Conservation (phyloP, 176 grass and related monocot species). For the Elaeis guineensis region DNA sequence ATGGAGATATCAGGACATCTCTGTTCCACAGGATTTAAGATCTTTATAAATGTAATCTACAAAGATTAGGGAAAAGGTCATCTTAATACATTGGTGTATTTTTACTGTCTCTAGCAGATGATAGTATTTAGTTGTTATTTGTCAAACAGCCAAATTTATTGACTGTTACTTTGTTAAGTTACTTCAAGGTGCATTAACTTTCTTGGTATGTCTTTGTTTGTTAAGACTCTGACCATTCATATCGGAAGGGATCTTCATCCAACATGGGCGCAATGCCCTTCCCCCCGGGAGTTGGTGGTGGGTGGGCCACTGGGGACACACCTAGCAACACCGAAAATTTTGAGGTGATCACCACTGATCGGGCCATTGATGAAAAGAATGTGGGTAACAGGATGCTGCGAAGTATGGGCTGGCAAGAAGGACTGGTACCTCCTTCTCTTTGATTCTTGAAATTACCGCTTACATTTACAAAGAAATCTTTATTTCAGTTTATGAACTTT, state of each 20-base stretch:
- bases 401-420: conserved; percentile 88
- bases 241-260: conserved; percentile 62
- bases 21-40: too few relatives aligned
- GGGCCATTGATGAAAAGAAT: conserved; percentile 84
- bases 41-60: too few relatives aligned
- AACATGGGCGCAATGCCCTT: conserved; percentile 93
- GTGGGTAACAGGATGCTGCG: conserved; percentile 94
- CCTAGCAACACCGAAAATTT: conserved; percentile 52
- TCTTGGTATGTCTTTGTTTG: conserved; percentile 75
- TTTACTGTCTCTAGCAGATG: too few relatives aligned
- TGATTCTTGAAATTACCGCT: conserved; percentile 2
- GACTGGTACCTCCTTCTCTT: conserved; percentile 38
- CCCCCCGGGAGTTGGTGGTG: conserved; percentile 77
- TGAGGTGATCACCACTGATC: conserved; percentile 80
- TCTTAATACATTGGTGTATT: too few relatives aligned
- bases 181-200: conserved; percentile 40
- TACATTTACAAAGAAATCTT: too few relatives aligned
- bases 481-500: too few relatives aligned
- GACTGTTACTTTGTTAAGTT: conserved; percentile 19
- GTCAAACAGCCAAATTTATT: conserved; percentile 18
- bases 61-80: too few relatives aligned
- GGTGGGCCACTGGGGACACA: conserved; percentile 58
- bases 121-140: background rate
- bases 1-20: too few relatives aligned
- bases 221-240: conserved; percentile 60